Base-by-base conservation (phyloP, 345 rosid genomes). In the Noccaea bulbosa region DNA sequence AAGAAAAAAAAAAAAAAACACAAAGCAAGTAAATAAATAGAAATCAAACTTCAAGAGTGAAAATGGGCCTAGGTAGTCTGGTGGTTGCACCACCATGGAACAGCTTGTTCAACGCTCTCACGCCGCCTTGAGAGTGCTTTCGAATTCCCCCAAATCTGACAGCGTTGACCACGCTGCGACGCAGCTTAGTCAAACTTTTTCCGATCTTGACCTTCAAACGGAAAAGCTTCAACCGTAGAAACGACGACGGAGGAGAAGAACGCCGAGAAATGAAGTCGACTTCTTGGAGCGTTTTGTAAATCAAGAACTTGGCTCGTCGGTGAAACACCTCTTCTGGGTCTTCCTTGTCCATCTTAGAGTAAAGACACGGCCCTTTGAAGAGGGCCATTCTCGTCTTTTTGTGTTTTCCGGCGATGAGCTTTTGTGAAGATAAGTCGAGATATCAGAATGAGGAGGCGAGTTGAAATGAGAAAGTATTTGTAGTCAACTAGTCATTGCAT, bases 261-360 rank as follows among this genome's bases (percentile, higher is more conserved):
- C 67, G 75, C 4, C 61, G 46, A 80, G 11, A 47, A 75, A 83
- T 8, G 80, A 86, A 9, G 82, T 69, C 77, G 12, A 11, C 75
- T 84, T 78, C 83, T 74, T 59, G 66, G 72, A 22, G 83, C 37
- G 62, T 84, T 72, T 84, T 91, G 85, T 91, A 85, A 70, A 93
- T 86, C 89, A 91, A 81, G 83, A 91, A 93, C 79, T 84, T 94
- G 27, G 97, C 96, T 78, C 84, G 62, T 54, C 88, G 67, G 51
- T 79, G 91, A 14, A 44, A 51, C 0, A 79, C 8, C 69, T 87
- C 97, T 62, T 91, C 86, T 0, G 86, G 90, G 68, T 85, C 92
- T 68, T 93, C 97, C 74, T 86, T 83, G 27, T 84, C 77, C 50
- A 93, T 8, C 82, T 78, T 88, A 30, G 92, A 72, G 84, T 93